A percentile compares a stretch with the other conserved stretches of the same genome.
Conservation (phyloP, 805 yeast species). For the Starmera pachycereana region DNA sequence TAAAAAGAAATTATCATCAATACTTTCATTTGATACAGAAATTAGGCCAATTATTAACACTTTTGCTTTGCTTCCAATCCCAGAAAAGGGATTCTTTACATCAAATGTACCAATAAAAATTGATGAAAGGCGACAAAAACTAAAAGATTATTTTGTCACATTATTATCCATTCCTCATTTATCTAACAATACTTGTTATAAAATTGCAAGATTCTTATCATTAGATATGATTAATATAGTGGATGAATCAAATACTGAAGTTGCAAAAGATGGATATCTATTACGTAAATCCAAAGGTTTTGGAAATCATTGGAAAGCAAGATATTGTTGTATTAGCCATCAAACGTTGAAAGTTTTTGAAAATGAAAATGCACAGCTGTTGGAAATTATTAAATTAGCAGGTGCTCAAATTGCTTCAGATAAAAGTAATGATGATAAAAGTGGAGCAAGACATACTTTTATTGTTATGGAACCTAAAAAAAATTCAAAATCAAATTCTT, state of each 20-base stretch:
- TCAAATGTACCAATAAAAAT: constrained; percentile 55
- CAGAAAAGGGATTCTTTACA: constrained; percentile 49
- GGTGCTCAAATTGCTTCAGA: constrained; percentile 44
- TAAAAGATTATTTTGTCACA: constrained; percentile 51
- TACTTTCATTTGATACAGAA: constrained; percentile 50
- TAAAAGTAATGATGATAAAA: constrained; percentile 16
- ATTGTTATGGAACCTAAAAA: constrained; percentile 38
- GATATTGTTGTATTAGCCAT: constrained; percentile 60
- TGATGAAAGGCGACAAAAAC: constrained; percentile 43
- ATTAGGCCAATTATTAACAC: constrained; percentile 43
- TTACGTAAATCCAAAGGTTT: constrained; percentile 56
- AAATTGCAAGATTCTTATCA: constrained; percentile 57
- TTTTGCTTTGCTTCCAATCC: constrained; percentile 44
- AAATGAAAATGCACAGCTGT: constrained; percentile 38
- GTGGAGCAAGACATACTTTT: constrained; percentile 46
- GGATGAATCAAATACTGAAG: constrained; percentile 40
- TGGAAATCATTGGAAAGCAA: constrained; percentile 54
- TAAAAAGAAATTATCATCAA: constrained; percentile 48
- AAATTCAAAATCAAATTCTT: constrained; percentile 10
- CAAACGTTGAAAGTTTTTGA: constrained; percentile 49
- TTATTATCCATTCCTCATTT: constrained; percentile 48
- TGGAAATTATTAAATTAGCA: constrained; percentile 40
- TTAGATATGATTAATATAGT: constrained; percentile 54
- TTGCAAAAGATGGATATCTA: constrained; percentile 53
- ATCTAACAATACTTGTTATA: constrained; percentile 38